Conservation (phyloP, 768 basidiomycete genomes). For the Galerina marginata region DNA sequence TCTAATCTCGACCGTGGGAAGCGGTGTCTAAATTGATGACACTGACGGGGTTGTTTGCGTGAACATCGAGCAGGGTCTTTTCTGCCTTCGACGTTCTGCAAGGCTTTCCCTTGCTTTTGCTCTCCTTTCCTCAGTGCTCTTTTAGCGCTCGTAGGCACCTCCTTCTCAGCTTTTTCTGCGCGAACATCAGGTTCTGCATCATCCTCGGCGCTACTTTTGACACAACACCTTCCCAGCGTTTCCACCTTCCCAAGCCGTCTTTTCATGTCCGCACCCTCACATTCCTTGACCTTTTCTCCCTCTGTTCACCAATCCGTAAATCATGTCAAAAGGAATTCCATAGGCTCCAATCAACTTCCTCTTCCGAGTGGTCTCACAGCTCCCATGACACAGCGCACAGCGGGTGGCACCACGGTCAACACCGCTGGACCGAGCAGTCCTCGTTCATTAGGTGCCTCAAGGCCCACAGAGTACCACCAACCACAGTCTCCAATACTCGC, state of each 20-base stretch:
- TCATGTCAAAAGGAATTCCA: conserved; percentile 28
- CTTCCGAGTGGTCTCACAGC: conserved; percentile 40
- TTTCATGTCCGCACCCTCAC: conserved; percentile 27
- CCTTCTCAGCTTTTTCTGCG: background rate
- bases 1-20: conserved; percentile 23
- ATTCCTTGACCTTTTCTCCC: conserved; percentile 29
- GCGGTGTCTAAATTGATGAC: background rate
- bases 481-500: conserved; percentile 23
- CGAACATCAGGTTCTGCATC: conserved; percentile 19
- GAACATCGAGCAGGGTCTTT: background rate
- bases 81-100: background rate
- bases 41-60: background rate
- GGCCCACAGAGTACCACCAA: background rate
- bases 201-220: background rate
- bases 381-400: conserved; percentile 18
- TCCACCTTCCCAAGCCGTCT: conserved; percentile 8
- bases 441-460: conserved; percentile 10
- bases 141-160: background rate
- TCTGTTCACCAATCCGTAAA: conserved; percentile 27
- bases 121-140: background rate
- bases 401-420: conserved; percentile 18
- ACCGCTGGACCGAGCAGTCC: conserved; percentile 24
- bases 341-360: conserved; percentile 35
- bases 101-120: background rate
- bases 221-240: background rate